A percentile compares a stretch with the other conserved stretches of the same genome.
Evolutionary conservation across 495 filamentous ascomycete species (phyloP).

Genomic region (Hypoxylon intermedium): DNA sequence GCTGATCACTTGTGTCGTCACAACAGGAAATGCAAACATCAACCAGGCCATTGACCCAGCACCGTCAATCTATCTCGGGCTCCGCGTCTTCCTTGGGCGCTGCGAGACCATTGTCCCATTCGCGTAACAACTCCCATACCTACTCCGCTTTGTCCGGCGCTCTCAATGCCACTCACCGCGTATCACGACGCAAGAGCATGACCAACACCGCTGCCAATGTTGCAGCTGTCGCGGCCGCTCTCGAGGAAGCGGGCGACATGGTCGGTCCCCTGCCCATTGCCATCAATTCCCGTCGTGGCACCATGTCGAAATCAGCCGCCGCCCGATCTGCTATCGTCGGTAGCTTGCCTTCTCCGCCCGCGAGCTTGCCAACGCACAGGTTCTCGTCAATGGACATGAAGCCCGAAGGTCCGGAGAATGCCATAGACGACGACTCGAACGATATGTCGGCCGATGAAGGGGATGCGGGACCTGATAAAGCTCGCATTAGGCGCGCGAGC

Average conservation of each 20-base stretch:
- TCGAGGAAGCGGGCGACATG: conserved; percentile 66
- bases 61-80: conserved; percentile 56
- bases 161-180: conserved; percentile 79
- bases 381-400: conserved; percentile 48
- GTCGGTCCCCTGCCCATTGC: conserved; percentile 60
- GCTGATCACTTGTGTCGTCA: conserved; percentile 49
- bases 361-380: conserved; percentile 54
- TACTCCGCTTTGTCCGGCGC: conserved; percentile 71
- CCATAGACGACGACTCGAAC: conserved; percentile 64
- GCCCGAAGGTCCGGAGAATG: conserved; percentile 58
- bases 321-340: conserved; percentile 56
- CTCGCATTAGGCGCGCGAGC: conserved; percentile 79
- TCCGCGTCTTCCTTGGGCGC: conserved; percentile 48
- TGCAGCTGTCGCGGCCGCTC: conserved; percentile 76
- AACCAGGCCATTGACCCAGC: conserved; percentile 56
- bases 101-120: conserved; percentile 60
- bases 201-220: conserved; percentile 74
- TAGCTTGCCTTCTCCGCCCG: conserved; percentile 64
- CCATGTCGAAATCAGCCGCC: conserved; percentile 56
- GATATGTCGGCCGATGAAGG: conserved; percentile 64
- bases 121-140: conserved; percentile 82
- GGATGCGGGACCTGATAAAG: conserved; percentile 67
- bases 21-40: conserved; percentile 57
- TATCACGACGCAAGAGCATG: conserved; percentile 93
- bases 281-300: conserved; percentile 56